Conservation (phyloP, 805 yeast species). For the Saturnispora diversa region DNA sequence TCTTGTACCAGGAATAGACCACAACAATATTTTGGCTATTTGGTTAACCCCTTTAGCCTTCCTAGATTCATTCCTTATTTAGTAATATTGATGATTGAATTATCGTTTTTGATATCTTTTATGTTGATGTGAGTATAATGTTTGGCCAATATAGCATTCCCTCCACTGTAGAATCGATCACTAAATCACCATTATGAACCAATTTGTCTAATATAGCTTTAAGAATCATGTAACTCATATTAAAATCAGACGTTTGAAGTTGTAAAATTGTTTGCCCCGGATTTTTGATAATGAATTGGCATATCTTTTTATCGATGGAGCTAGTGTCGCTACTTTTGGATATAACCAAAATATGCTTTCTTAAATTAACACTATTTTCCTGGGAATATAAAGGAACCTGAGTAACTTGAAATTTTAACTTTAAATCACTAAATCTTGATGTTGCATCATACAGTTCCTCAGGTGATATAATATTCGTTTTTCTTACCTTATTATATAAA, state of each 20-base stretch:
- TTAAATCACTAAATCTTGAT: conserved; percentile 34
- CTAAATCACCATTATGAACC: conserved; percentile 21
- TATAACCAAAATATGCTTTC: conserved; percentile 20
- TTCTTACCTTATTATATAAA: conserved; percentile 55
- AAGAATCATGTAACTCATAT: conserved; percentile 26
- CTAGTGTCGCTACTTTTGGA: conserved; percentile 22
- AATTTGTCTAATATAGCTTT: conserved; percentile 23
- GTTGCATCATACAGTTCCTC: conserved; percentile 58
- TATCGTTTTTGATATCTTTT: too few species aligned
- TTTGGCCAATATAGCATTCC: conserved; percentile 28
- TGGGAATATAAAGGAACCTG: conserved; percentile 41
- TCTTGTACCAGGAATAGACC: too few species aligned
- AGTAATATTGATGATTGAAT: too few species aligned
- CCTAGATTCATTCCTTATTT: too few species aligned
- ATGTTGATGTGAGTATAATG: conserved; percentile 20
- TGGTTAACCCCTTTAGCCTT: too few species aligned
- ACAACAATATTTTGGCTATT: too few species aligned
- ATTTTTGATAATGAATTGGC: conserved; percentile 13
- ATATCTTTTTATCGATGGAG: conserved; percentile 21
- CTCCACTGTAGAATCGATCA: conserved; percentile 24
- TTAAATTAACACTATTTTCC: background rate
- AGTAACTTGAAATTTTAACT: conserved; percentile 17
- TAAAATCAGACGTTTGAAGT: conserved; percentile 23
- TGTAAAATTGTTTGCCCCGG: conserved; percentile 26
- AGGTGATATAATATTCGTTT: conserved; percentile 63